Evolutionary conservation across 495 filamentous ascomycete genomes (phyloP).

Genomic region (Amorphotheca resinae): DNA sequence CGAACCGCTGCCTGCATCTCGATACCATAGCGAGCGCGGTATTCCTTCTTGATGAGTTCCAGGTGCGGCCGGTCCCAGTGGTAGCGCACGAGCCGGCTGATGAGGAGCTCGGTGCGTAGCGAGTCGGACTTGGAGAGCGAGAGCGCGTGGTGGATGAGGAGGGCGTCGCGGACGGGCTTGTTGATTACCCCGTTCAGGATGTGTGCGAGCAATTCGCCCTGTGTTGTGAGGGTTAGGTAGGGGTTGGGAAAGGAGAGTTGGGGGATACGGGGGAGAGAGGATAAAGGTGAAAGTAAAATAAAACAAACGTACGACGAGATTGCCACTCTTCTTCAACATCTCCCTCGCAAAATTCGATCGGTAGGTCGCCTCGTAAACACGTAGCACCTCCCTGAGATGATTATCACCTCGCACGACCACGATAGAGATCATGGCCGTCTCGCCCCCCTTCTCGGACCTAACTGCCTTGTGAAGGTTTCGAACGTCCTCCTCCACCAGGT

Average conservation of each 20-base stretch:
- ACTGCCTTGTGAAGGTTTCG: slow-evolving; percentile 57
- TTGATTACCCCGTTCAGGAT: slow-evolving; percentile 96
- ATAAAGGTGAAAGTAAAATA: not conserved
- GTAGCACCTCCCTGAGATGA: slow-evolving; percentile 70
- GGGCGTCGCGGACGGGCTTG: slow-evolving; percentile 82
- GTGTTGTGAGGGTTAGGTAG: slow-evolving; percentile 1
- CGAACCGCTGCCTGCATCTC: slow-evolving; percentile 51
- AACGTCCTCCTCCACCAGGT: slow-evolving; percentile 58
- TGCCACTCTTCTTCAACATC: slow-evolving; percentile 77
- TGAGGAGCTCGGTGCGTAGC: slow-evolving; percentile 69
- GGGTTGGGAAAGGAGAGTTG: slow-evolving; percentile 2
- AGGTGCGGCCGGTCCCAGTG: slow-evolving; percentile 78
- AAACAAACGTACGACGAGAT: slow-evolving; percentile 64
- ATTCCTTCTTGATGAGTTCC: slow-evolving; percentile 56
- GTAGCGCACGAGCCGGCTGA: slow-evolving; percentile 64
- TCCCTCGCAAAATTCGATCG: slow-evolving; percentile 72
- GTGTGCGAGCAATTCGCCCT: slow-evolving; percentile 93
- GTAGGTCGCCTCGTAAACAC: slow-evolving; percentile 56
- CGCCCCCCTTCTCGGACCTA: slow-evolving; percentile 64
- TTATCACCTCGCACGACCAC: slow-evolving; percentile 65
- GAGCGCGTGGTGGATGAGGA: slow-evolving; percentile 89
- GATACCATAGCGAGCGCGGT: slow-evolving; percentile 55
- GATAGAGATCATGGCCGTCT: slow-evolving; percentile 82
- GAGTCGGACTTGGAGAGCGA: slow-evolving; percentile 41
- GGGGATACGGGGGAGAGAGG: not conserved